Percentiles rank a stretch among this genome's conserved stretches.
These are phyloP conservation scores for Leccinum fuscescens DNA, from an alignment of 1,284 basidiomycete genomes.

Conservation along the genomic window DNA sequence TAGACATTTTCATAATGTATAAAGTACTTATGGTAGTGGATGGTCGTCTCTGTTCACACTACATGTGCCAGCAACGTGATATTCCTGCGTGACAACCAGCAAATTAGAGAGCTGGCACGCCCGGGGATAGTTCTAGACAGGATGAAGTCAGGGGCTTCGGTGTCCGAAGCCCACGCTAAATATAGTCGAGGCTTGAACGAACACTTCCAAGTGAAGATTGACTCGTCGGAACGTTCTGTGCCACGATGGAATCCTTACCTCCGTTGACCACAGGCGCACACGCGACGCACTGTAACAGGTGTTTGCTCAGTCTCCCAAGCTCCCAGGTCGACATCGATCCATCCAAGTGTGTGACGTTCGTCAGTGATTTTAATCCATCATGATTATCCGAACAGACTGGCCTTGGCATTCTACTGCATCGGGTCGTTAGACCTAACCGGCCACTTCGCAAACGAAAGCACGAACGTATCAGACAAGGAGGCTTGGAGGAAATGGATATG, in stretches of 20 bases:
- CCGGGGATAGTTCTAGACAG: no score
- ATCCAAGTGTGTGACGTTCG: constrained; percentile 45
- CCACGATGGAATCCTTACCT: constrained; percentile 20
- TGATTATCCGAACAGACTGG: constrained; percentile 52
- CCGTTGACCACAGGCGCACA: constrained; percentile 44
- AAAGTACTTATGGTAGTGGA: no score
- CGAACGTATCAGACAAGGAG: constrained; percentile 50
- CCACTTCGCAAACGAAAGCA: constrained; percentile 45
- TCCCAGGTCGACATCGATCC: constrained; percentile 57
- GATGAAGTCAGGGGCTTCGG: not conserved
- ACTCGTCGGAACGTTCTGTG: not conserved
- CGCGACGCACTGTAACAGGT: constrained; percentile 54
- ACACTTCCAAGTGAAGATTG: not conserved
- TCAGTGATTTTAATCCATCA: constrained; percentile 15
- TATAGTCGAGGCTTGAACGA: not conserved
- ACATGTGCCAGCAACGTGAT: no score
- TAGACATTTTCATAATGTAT: no score
- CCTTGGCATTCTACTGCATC: constrained; percentile 82
- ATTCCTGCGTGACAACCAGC: no score
- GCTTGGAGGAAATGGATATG: constrained; percentile 85
- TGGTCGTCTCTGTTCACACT: no score
- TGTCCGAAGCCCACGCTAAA: not conserved
- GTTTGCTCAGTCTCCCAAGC: constrained; percentile 52
- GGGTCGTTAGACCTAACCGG: constrained; percentile 75
- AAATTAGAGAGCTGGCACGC: no score